Evolutionary conservation across 192 early-diverging fungal genomes (phyloP).

Genomic region (Piromyces finnis): DNA sequence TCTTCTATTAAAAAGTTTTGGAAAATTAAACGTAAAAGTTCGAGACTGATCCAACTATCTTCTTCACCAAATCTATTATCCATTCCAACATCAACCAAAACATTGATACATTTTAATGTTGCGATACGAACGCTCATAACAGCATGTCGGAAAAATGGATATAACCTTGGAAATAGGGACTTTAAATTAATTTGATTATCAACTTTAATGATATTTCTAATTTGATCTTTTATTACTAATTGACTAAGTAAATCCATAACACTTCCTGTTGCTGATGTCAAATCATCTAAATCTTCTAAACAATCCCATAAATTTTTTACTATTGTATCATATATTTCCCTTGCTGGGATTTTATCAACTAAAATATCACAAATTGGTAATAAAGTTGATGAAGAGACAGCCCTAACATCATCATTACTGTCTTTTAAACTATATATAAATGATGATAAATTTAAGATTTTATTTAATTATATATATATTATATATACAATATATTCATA

Average conservation of each 20-base stretch:
- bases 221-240: slow-evolving; percentile 35
- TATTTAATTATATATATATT: no score
- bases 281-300: slow-evolving; percentile 76
- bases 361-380: slow-evolving; percentile 69
- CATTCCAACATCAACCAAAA: slow-evolving; percentile 13
- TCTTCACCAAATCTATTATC: background rate
- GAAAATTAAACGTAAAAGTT: slow-evolving; percentile 56
- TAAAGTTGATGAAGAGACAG: slow-evolving; percentile 76
- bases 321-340: slow-evolving; percentile 46
- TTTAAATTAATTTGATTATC: slow-evolving; percentile 15
- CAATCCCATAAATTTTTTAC: slow-evolving; percentile 73
- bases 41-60: slow-evolving; percentile 36
- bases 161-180: slow-evolving; percentile 65
- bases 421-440: slow-evolving; percentile 33
- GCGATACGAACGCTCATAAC: slow-evolving; percentile 68
- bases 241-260: slow-evolving; percentile 85
- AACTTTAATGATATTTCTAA: slow-evolving; percentile 10
- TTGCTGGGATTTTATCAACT: slow-evolving; percentile 40
- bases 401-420: slow-evolving; percentile 84
- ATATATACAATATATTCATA: no score
- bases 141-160: slow-evolving; percentile 89
- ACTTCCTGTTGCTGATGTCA: slow-evolving; percentile 75
- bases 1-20: slow-evolving; percentile 92
- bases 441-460: no score
- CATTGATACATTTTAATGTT: slow-evolving; percentile 22